Percentiles rank a stretch among this genome's conserved stretches.
These are phyloP conservation scores for Corinectria fuckeliana DNA, from an alignment of 2,329 filamentous ascomycete genomes.

Conservation along the genomic window DNA sequence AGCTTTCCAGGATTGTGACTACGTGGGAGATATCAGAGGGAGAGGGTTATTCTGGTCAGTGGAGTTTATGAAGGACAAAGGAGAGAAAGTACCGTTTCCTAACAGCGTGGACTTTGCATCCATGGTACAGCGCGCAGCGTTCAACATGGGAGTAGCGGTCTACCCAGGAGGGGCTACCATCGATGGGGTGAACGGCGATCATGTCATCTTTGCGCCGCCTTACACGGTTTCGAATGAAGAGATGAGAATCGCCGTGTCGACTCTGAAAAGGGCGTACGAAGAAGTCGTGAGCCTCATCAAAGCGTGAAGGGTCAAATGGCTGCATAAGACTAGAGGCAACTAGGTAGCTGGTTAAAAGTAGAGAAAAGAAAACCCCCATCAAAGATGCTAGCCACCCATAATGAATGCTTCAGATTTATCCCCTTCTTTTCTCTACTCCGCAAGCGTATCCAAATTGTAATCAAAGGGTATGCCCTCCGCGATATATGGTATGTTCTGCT, in stretches of 20 bases:
- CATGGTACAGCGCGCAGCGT: slow-evolving; percentile 39
- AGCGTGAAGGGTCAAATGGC: not conserved
- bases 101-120: slow-evolving; percentile 33
- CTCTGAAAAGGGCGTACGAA: not conserved
- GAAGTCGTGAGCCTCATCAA: not conserved
- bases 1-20: slow-evolving; percentile 50
- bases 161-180: slow-evolving; percentile 70
- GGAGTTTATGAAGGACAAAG: slow-evolving; percentile 52
- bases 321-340: not conserved
- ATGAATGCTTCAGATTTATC: no score
- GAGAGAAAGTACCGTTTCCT: slow-evolving; percentile 46
- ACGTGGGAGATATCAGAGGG: slow-evolving; percentile 68
- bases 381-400: no score
- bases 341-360: not conserved
- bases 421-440: no score
- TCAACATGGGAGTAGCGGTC: slow-evolving; percentile 49
- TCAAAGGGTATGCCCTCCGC: not conserved
- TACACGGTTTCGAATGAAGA: slow-evolving; percentile 62
- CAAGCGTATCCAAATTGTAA: not conserved
- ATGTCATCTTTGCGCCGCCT: slow-evolving; percentile 72
- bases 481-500: not conserved
- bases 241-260: slow-evolving; percentile 9
- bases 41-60: slow-evolving; percentile 59
- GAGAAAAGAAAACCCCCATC: no score
- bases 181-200: slow-evolving; percentile 68